Evolutionary conservation across 2,329 filamentous ascomycete species (phyloP).

Genomic region (Dryadomyces sulphureus): DNA sequence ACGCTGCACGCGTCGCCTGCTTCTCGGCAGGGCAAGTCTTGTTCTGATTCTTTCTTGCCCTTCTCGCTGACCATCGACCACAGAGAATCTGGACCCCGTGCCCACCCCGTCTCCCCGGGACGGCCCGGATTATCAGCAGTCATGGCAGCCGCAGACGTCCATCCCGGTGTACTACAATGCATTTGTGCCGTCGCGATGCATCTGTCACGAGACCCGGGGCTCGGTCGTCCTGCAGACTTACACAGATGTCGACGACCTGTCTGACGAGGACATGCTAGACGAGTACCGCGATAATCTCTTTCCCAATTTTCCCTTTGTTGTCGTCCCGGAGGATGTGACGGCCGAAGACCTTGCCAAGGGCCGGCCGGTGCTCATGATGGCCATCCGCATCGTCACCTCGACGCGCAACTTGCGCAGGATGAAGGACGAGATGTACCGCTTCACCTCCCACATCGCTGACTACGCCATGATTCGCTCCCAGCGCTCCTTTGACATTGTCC

Average conservation of each 20-base stretch:
- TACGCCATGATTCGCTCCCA: constrained; percentile 33
- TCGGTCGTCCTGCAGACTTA: constrained; percentile 19
- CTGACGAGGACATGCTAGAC: constrained; percentile 30
- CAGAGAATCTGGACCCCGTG: no score
- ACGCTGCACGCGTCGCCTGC: neutral
- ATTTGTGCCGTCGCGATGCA: no score
- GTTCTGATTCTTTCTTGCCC: no score
- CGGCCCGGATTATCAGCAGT: no score
- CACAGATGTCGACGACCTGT: constrained; percentile 16
- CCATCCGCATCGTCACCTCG: constrained; percentile 34
- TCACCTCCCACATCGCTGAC: constrained; percentile 31
- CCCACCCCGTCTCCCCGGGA: no score
- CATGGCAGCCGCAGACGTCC: no score
- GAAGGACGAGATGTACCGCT: constrained; percentile 32
- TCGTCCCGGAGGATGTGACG: constrained; percentile 21
- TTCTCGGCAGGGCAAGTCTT: no score
- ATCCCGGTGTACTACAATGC: no score
- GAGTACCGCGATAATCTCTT: constrained; percentile 28
- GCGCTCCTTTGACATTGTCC: constrained; percentile 32
- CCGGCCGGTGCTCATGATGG: constrained; percentile 32
- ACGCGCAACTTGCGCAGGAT: constrained; percentile 30
- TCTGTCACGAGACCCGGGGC: constrained; percentile 27
- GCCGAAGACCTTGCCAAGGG: constrained; percentile 22
- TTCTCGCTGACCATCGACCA: no score
- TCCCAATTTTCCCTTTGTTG: constrained; percentile 31